Evolutionary conservation across 768 basidiomycete species (phyloP).

Genomic region (Ramaria rubella): DNA sequence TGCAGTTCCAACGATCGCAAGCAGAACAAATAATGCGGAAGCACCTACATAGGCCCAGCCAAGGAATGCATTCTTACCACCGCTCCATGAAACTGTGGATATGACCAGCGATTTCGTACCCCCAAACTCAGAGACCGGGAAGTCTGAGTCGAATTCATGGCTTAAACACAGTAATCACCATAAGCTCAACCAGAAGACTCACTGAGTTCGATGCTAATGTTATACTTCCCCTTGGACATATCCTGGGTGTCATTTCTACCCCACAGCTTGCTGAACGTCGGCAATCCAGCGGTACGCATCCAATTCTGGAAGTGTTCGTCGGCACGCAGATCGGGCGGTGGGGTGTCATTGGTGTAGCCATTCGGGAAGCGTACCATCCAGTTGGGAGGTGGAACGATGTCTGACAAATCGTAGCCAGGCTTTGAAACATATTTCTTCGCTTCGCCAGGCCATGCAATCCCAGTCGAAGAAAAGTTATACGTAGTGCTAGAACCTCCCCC

Average conservation of each 20-base stretch:
- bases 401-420: constrained; percentile 55
- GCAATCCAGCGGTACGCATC: constrained; percentile 98
- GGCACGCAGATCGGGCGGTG: constrained; percentile 62
- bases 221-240: constrained; percentile 69
- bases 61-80: constrained; percentile 96
- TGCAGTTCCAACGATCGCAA: constrained; percentile 84
- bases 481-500: constrained; percentile 34
- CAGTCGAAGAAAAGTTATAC: constrained; percentile 68
- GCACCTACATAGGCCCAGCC: constrained; percentile 97
- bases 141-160: constrained; percentile 50
- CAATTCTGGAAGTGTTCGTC: constrained; percentile 98
- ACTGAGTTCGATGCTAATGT: constrained; percentile 78
- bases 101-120: constrained; percentile 97
- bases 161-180: constrained; percentile 9
- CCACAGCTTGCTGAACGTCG: constrained; percentile 94
- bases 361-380: constrained; percentile 72
- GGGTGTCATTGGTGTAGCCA: constrained; percentile 56
- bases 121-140: constrained; percentile 82
- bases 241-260: constrained; percentile 78
- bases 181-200: constrained; percentile 26
- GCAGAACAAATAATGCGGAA: constrained; percentile 76
- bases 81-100: constrained; percentile 97
- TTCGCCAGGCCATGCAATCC: constrained; percentile 97
- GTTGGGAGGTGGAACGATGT: constrained; percentile 89
- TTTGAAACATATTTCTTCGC: constrained; percentile 75